phyloP scores from a whole-genome alignment of 352 stramenopile genomes.

The Phytophthora palmivora region DNA sequence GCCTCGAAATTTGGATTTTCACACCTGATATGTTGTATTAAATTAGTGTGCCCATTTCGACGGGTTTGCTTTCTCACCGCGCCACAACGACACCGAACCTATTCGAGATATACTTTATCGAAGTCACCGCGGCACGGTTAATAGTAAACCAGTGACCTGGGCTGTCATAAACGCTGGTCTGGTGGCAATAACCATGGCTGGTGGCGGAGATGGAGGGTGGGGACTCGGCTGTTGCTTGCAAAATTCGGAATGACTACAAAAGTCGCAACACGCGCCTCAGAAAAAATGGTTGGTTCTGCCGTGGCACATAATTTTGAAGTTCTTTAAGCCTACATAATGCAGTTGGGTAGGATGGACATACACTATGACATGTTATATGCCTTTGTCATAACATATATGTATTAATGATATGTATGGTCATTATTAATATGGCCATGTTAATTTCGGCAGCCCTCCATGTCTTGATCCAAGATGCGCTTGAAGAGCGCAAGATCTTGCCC shows the following conservation, averaged over 20 bases:
- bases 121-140: slow-evolving; percentile 12
- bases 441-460: slow-evolving; percentile 9
- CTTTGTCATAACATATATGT: not conserved
- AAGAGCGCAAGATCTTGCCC: too few species aligned
- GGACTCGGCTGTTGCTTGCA: slow-evolving; percentile 5
- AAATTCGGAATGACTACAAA: not conserved
- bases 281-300: slow-evolving; percentile 2
- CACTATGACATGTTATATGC: slow-evolving; percentile 4
- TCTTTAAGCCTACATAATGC: slow-evolving; percentile 1
- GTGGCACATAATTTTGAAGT: slow-evolving; percentile 1
- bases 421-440: slow-evolving; percentile 14
- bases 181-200: slow-evolving; percentile 3
- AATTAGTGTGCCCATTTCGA: not conserved
- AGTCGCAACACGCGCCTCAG: slow-evolving; percentile 1
- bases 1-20: too few species aligned
- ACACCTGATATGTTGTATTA: too few species aligned
- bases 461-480: too few species aligned
- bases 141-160: slow-evolving; percentile 14
- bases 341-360: too few species aligned
- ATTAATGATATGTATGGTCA: slow-evolving; percentile 6
- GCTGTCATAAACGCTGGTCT: slow-evolving; percentile 6
- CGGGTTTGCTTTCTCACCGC: slow-evolving; percentile 16
- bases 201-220: not conserved
- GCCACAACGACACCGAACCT: slow-evolving; percentile 22
- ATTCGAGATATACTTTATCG: slow-evolving; percentile 20